These are phyloP conservation scores for Moniliophthora roreri DNA, from an alignment of 1,284 basidiomycete species.

Conservation along the genomic window DNA sequence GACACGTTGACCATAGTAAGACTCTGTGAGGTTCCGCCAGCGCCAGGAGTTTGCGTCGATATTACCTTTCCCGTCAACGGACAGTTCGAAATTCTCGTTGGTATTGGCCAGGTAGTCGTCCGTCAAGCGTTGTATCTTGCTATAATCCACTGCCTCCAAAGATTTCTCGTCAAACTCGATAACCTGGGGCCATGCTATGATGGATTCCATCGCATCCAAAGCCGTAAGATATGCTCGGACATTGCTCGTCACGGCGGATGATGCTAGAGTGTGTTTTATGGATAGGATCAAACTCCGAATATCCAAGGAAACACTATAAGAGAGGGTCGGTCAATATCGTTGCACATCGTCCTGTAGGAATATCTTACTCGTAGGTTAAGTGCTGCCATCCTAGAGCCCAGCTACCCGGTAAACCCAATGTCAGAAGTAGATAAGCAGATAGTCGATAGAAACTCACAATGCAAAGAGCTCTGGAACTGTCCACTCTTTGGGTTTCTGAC, in stretches of 20 bases:
- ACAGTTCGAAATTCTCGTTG: not conserved
- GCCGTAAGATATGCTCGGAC: not conserved
- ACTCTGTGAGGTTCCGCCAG: too few relatives aligned
- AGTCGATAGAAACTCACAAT: too few relatives aligned
- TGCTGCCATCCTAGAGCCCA: too few relatives aligned
- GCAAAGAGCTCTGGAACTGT: too few relatives aligned
- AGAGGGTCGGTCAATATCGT: too few relatives aligned
- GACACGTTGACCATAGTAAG: not conserved
- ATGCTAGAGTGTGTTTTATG: not conserved
- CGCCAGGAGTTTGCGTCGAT: not conserved
- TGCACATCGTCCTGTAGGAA: too few relatives aligned
- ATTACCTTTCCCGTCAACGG: not conserved
- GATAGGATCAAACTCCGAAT: too few relatives aligned
- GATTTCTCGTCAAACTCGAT: not conserved
- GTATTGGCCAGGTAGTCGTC: not conserved
- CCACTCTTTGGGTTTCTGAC: too few relatives aligned
- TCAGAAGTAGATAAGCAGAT: too few relatives aligned
- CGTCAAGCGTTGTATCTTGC: not conserved
- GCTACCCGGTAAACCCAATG: too few relatives aligned
- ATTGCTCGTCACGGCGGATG: not conserved
- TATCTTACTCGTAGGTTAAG: too few relatives aligned
- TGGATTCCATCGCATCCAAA: not conserved
- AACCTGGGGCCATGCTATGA: not conserved
- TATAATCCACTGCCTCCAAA: not conserved
- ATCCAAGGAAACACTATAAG: too few relatives aligned